phyloP scores from a whole-genome alignment of 768 basidiomycete genomes.

The Postia placenta region DNA sequence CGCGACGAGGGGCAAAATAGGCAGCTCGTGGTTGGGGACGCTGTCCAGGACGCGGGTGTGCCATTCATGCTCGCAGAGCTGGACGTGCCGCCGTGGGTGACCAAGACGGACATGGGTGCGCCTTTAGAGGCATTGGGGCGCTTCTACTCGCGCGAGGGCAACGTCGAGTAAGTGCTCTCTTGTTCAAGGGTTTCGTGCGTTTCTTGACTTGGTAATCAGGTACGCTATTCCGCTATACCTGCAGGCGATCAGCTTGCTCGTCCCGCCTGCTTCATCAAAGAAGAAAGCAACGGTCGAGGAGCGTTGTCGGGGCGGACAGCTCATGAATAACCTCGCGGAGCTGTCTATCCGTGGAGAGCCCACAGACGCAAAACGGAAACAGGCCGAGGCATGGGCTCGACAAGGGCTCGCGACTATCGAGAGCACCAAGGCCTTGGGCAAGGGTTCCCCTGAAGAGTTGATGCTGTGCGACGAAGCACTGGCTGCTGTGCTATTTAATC shows the following conservation, averaged over 20 bases:
- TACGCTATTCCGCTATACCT: slow-evolving; percentile 62
- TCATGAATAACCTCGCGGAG: slow-evolving; percentile 45
- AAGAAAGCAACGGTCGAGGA: slow-evolving; percentile 35
- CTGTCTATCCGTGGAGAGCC: slow-evolving; percentile 32
- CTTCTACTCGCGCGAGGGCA: slow-evolving; percentile 52
- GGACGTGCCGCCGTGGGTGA: slow-evolving; percentile 54
- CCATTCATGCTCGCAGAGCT: slow-evolving; percentile 34
- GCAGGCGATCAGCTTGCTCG: slow-evolving; percentile 55
- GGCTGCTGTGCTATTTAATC: slow-evolving; percentile 55
- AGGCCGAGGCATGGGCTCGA: slow-evolving; percentile 58
- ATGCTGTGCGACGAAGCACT: slow-evolving; percentile 49
- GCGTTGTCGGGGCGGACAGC: slow-evolving; percentile 54
- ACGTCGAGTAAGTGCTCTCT: slow-evolving; percentile 41
- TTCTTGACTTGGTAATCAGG: slow-evolving; percentile 25
- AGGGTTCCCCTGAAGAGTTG: slow-evolving; percentile 9
- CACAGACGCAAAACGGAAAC: slow-evolving; percentile 29
- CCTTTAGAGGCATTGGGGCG: slow-evolving; percentile 63
- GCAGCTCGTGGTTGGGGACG: slow-evolving; percentile 6
- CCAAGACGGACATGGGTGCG: slow-evolving; percentile 53
- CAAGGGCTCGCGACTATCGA: slow-evolving; percentile 37
- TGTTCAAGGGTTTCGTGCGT: neutral
- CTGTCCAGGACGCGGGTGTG: slow-evolving; percentile 7
- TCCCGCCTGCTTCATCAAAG: slow-evolving; percentile 31
- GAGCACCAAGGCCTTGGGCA: slow-evolving; percentile 15
- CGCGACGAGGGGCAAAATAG: slow-evolving; percentile 22